These are phyloP conservation scores for Fusarium pilosicola DNA, from an alignment of 2,329 filamentous ascomycete species.

Conservation along the genomic window DNA sequence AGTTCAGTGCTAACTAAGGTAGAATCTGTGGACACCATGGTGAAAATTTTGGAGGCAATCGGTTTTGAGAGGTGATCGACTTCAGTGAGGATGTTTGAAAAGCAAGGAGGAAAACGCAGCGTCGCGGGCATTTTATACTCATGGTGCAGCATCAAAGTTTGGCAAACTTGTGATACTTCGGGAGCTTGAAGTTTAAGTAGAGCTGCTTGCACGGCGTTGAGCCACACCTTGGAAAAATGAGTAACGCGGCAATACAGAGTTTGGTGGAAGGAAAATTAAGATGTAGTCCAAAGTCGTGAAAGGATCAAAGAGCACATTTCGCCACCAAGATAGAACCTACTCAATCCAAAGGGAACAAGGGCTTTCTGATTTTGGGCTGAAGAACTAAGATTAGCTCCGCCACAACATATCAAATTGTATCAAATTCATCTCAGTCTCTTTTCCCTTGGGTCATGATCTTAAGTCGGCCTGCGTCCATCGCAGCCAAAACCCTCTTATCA, in stretches of 20 bases:
- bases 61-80: accelerated
- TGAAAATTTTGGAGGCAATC: accelerated
- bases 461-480: accelerated
- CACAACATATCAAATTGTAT: neutral
- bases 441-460: accelerated
- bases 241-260: neutral
- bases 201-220: neutral
- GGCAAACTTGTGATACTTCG: accelerated
- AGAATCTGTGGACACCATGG: accelerated
- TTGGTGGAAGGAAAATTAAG: accelerated
- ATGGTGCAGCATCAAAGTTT: neutral
- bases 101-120: accelerated
- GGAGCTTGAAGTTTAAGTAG: neutral
- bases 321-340: accelerated
- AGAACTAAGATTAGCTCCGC: accelerated
- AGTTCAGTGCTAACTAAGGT: accelerated
- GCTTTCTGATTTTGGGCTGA: no score
- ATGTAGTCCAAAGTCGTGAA: accelerated
- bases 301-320: neutral
- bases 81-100: accelerated
- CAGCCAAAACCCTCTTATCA: accelerated
- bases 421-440: neutral
- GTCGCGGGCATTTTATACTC: neutral
- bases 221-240: neutral
- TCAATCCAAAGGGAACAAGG: neutral